Base-by-base conservation (phyloP, 2,329 filamentous ascomycete genomes). In the Botrytis elliptica region DNA sequence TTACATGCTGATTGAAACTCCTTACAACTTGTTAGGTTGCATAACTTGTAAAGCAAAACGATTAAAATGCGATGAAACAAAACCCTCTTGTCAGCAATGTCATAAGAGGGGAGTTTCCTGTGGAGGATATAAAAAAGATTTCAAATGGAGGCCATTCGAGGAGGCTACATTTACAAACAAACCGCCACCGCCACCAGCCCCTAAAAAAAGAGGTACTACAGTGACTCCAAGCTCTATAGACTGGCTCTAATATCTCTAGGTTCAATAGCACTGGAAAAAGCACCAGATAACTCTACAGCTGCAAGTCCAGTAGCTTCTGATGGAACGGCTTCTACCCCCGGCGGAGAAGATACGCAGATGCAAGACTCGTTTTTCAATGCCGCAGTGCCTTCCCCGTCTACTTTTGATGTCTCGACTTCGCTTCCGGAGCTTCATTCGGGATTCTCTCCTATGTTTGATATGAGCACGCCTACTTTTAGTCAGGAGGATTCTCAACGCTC, bases 81-180 rank as follows among this genome's bases (percentile, higher is more conserved):
- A 93, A 77, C 91, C 91, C 0, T 86, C 85, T 36, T 92, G 91
- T 78, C 84, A 88, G 74, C 90, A 92, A 83, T 92, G 91, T 79
- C 85, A 88, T 64, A 88, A 88, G 77, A 85, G 91, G 71, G 89
- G 87, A 75, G 90, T 93, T 36, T 81, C 84, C 5, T 93, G 91
- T 79, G 91, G 90, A 74, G 91, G 91, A 52, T 93, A 93, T 82
- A 91, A 89, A 81, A 93, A 92, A 81, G 89, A 92, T 81, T 93
- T 92, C 83, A 92, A 93, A 85, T 93, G 91, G 91, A 85, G 90
- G 70, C 87, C 90, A 0, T 92, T 92, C 77, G 90, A 91, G 79
- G 90, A 92, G 76, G 86, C 88, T 65, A 89, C 83, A 72, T 85
- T 90, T 76, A 82, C 82, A 33, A 82, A 82, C 69, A 88, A 86